Conservation (phyloP, 768 basidiomycete genomes). For the Mycena filopes region DNA sequence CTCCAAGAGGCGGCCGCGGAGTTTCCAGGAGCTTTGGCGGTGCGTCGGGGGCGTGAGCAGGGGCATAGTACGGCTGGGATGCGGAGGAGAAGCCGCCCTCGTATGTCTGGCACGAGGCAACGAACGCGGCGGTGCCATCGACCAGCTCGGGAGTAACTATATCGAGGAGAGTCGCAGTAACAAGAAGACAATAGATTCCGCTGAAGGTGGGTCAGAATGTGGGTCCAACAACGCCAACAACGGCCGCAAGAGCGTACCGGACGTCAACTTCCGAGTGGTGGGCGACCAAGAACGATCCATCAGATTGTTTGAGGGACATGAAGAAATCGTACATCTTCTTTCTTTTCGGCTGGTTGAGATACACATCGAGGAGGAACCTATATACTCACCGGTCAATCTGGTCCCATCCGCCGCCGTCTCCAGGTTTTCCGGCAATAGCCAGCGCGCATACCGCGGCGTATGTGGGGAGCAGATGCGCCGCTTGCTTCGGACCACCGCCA, state of each 20-base stretch:
- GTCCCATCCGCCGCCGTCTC: constrained; percentile 85
- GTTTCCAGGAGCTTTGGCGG: constrained; percentile 46
- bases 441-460: constrained; percentile 90
- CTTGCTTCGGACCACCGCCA: constrained; percentile 90
- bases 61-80: constrained; percentile 72
- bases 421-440: constrained; percentile 82
- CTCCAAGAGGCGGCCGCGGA: constrained; percentile 84
- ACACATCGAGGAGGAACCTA: neutral
- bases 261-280: constrained; percentile 93
- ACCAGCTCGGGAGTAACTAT: constrained; percentile 91
- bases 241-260: constrained; percentile 58
- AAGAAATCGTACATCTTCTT: constrained; percentile 88
- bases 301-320: constrained; percentile 89
- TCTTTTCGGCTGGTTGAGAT: constrained; percentile 48
- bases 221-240: neutral
- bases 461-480: constrained; percentile 88
- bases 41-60: constrained; percentile 29
- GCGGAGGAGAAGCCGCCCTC: constrained; percentile 94
- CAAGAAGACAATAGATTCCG: constrained; percentile 94
- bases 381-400: constrained; percentile 77
- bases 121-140: constrained; percentile 77
- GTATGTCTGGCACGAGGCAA: constrained; percentile 94
- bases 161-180: constrained; percentile 83
- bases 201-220: constrained; percentile 49
- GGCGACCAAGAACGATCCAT: constrained; percentile 93